Conservation (phyloP, 2,329 filamentous ascomycete genomes). For the Pezicula carpinea region DNA sequence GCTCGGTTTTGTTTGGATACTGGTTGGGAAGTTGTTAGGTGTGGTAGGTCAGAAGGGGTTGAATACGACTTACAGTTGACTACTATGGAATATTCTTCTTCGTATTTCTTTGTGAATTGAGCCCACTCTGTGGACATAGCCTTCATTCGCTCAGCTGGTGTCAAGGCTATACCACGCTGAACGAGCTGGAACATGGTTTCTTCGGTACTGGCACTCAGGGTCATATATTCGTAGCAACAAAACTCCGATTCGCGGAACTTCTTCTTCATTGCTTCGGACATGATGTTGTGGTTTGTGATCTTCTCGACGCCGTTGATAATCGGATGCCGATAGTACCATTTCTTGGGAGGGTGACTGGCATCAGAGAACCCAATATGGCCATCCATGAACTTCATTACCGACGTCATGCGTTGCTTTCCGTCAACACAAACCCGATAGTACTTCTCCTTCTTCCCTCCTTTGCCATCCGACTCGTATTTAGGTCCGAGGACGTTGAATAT, state of each 20-base stretch:
- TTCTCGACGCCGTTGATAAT: slow-evolving; percentile 17
- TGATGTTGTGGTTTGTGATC: slow-evolving; percentile 25
- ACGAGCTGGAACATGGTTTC: slow-evolving; percentile 44
- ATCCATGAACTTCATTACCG: slow-evolving; percentile 38
- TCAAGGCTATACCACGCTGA: slow-evolving; percentile 40
- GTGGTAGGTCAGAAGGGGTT: neutral
- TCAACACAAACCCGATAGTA: slow-evolving; percentile 37
- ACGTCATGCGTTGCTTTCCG: slow-evolving; percentile 43
- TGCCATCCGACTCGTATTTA: slow-evolving; percentile 8
- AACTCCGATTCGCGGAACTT: slow-evolving; percentile 36
- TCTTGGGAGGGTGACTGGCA: slow-evolving; percentile 29
- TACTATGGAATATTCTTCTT: slow-evolving; percentile 36
- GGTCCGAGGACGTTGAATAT: slow-evolving; percentile 36
- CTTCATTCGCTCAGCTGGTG: slow-evolving; percentile 40
- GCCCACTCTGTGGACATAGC: slow-evolving; percentile 42
- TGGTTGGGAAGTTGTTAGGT: slow-evolving; percentile 13
- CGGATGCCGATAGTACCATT: slow-evolving; percentile 35
- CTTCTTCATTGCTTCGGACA: slow-evolving; percentile 30
- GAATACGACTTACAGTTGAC: slow-evolving; percentile 26
- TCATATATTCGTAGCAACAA: slow-evolving; percentile 37
- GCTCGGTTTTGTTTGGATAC: slow-evolving; percentile 30
- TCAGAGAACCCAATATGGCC: slow-evolving; percentile 40
- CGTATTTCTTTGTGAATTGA: slow-evolving; percentile 35
- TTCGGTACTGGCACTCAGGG: slow-evolving; percentile 35
- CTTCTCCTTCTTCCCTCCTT: slow-evolving; percentile 12